A percentile compares a stretch with the other conserved stretches of the same genome.
Evolutionary conservation across 371 early-diverging fungal genomes (phyloP).

Genomic region (Phascolomyces articulosus): DNA sequence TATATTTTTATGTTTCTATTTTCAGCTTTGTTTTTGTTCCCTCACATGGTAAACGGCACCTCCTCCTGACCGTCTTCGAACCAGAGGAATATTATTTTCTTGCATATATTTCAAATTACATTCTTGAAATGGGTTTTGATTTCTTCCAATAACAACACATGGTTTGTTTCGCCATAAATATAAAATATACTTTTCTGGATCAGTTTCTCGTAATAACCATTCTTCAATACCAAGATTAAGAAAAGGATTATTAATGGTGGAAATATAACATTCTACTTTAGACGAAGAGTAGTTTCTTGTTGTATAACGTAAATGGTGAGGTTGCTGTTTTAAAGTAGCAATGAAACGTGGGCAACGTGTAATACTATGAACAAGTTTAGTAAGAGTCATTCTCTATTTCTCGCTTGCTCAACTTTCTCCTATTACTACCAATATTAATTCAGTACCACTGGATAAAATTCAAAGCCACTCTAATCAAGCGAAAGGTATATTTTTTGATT

Average conservation of each 20-base stretch:
- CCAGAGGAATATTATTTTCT: constrained; percentile 72
- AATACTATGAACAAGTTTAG: too few relatives aligned
- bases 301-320: neutral
- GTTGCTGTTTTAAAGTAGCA: neutral
- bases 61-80: constrained; percentile 93
- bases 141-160: constrained; percentile 93
- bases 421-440: too few relatives aligned
- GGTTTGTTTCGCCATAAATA: constrained; percentile 89
- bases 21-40: neutral
- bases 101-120: constrained; percentile 77
- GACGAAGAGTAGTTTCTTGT: neutral
- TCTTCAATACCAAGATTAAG: constrained; percentile 94
- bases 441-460: too few relatives aligned
- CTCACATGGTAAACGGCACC: constrained; percentile 96
- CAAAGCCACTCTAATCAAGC: too few relatives aligned
- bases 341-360: too few relatives aligned
- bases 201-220: constrained; percentile 76
- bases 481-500: too few relatives aligned
- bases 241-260: constrained; percentile 78
- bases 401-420: too few relatives aligned
- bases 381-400: too few relatives aligned
- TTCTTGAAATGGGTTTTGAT: constrained; percentile 97
- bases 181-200: constrained; percentile 68
- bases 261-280: constrained; percentile 60
- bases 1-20: neutral